A percentile compares a stretch with the other conserved stretches of the same genome.
phyloP scores from a whole-genome alignment of 2,329 filamentous ascomycete species.

The Didymella pinodella region DNA sequence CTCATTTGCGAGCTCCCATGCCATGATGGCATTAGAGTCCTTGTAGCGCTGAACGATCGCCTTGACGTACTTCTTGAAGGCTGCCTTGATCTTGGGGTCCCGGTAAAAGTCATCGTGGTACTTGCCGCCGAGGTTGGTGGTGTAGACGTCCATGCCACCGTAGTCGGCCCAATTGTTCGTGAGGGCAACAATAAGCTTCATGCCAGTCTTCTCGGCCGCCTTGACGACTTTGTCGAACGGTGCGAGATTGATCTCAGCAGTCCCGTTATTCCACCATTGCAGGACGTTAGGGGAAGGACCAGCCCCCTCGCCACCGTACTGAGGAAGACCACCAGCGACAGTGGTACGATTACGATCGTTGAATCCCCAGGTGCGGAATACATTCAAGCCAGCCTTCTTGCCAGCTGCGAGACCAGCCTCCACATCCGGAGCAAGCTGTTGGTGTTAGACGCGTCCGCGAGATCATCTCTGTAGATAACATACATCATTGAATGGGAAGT shows the following conservation, averaged over 20 bases:
- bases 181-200: slow-evolving; percentile 63
- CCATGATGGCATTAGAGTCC: slow-evolving; percentile 59
- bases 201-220: slow-evolving; percentile 58
- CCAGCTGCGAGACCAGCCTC: slow-evolving; percentile 57
- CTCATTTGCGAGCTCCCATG: slow-evolving; percentile 65
- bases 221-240: slow-evolving; percentile 62
- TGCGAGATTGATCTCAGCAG: slow-evolving; percentile 54
- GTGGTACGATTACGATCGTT: slow-evolving; percentile 64
- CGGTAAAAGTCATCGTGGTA: slow-evolving; percentile 61
- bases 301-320: slow-evolving; percentile 61
- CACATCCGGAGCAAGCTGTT: slow-evolving; percentile 58
- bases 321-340: slow-evolving; percentile 55
- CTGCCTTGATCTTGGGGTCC: slow-evolving; percentile 60
- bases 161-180: slow-evolving; percentile 69
- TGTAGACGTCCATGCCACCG: slow-evolving; percentile 67
- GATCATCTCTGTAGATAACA: background rate
- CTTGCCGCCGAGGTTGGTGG: slow-evolving; percentile 61
- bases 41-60: slow-evolving; percentile 60
- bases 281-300: slow-evolving; percentile 58
- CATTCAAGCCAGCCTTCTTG: slow-evolving; percentile 59
- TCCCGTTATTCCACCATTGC: slow-evolving; percentile 57
- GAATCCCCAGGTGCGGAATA: slow-evolving; percentile 66
- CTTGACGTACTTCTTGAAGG: slow-evolving; percentile 60
- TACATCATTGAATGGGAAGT: slow-evolving; percentile 64
- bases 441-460: background rate